Evolutionary conservation across 192 early-diverging fungal genomes (phyloP).

Genomic region (Funneliformis mosseae): DNA sequence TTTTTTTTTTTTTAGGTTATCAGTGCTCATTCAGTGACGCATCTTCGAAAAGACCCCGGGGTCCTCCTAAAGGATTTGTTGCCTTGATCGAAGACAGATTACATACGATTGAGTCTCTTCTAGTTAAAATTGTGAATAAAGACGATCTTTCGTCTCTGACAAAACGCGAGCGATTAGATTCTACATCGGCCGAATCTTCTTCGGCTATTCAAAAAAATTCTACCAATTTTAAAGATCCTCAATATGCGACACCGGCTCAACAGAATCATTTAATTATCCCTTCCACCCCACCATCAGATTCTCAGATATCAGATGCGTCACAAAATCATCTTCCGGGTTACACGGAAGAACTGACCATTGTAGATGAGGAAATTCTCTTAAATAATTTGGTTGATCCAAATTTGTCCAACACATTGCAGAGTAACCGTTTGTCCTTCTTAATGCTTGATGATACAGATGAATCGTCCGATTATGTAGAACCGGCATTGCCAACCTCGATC

Average conservation of each 20-base stretch:
- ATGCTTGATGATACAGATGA: neutral
- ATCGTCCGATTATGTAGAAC: neutral
- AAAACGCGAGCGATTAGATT: slow-evolving; percentile 6
- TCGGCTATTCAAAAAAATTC: slow-evolving; percentile 5
- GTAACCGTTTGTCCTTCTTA: neutral
- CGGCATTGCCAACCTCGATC: slow-evolving; percentile 9
- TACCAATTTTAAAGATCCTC: slow-evolving; percentile 10
- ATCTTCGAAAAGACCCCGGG: slow-evolving; percentile 35
- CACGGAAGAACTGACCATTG: slow-evolving; percentile 10
- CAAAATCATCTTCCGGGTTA: neutral
- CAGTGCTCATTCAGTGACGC: slow-evolving; percentile 28
- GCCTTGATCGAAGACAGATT: slow-evolving; percentile 62
- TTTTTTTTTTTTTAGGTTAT: slow-evolving; percentile 23
- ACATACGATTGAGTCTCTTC: slow-evolving; percentile 53
- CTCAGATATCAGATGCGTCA: neutral
- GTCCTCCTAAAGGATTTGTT: slow-evolving; percentile 71
- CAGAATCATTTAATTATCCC: slow-evolving; percentile 17
- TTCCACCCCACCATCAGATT: neutral
- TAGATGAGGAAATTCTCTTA: slow-evolving; percentile 25
- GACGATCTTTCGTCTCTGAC: slow-evolving; percentile 31
- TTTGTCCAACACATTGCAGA: neutral
- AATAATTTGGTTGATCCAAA: slow-evolving; percentile 15
- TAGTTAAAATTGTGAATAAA: slow-evolving; percentile 53
- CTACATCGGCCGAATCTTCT: neutral
- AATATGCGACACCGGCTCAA: neutral